Base-by-base conservation (phyloP, 2,329 filamentous ascomycete species). In the Diplodia intermedia region DNA sequence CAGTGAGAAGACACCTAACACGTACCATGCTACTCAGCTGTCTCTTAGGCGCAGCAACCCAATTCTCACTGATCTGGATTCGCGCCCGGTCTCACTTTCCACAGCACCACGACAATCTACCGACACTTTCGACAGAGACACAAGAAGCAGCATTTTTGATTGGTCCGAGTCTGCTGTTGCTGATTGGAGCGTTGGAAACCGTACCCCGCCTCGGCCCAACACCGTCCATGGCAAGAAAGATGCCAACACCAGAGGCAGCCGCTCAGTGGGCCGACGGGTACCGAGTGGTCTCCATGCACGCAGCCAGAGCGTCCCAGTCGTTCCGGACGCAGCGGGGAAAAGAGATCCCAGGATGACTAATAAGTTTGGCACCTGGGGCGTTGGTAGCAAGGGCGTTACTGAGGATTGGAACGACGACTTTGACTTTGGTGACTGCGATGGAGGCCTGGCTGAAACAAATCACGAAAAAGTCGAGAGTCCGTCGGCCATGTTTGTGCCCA, bases 391-490 rank as follows among this genome's bases (percentile, higher is more conserved):
- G 77, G 90, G 88, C 18, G 89, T 89, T 12, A 94, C 90, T 70
- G 92, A 96, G 76, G 92, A 95, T 74, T 96, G 92, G 92, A 92
- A 94, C 73, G 91, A 94, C 71, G 92, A 96, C 76, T 95, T 96
- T 73, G 91, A 94, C 69, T 94, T 94, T 75, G 85, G 86, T 26
- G 74, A 75, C 40, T 53, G 66, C 3, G 70, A 72, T 29, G 56
- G 29, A 4, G 65, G 53, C 12, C 15, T 52, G 14, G 77, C 74
- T 29, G 71, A 75, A 38, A 72, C 73, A 29, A 76, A 78, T 29
- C 80, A 80, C 40, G 79, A 78, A 67, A 76, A 80, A 18, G 74
- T 81, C 65, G 76, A 84, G 74, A 83, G 81, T 71, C 26, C 60
- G 18, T 76, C 75, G 57, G 77, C 75, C 2, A 91, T 93, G 88